These are phyloP conservation scores for Candida jianshihensis DNA, from an alignment of 805 yeast genomes.

Conservation along the genomic window DNA sequence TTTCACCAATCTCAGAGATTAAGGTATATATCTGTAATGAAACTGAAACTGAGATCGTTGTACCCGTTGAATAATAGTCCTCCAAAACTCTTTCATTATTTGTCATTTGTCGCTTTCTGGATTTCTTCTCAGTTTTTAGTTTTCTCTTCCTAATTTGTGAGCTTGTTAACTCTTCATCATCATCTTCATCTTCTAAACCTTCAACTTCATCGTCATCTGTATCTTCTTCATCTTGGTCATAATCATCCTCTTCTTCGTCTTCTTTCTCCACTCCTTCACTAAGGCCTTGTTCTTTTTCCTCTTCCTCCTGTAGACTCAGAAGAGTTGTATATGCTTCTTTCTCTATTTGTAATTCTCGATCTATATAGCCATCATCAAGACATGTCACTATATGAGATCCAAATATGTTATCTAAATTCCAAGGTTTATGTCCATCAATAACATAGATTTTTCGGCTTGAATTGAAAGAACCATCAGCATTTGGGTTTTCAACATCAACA, in stretches of 20 bases:
- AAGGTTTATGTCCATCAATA: conserved; percentile 90
- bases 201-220: conserved; percentile 24
- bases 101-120: conserved; percentile 35
- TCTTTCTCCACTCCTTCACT: too few relatives aligned
- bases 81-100: conserved; percentile 54
- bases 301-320: conserved; percentile 34
- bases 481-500: conserved; percentile 24
- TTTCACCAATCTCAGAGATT: conserved; percentile 76
- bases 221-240: conserved; percentile 24
- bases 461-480: conserved; percentile 23
- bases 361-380: conserved; percentile 79
- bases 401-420: conserved; percentile 90
- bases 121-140: conserved; percentile 26
- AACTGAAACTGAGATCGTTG: conserved; percentile 65
- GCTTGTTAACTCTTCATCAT: conserved; percentile 21
- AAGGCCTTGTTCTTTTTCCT: too few relatives aligned
- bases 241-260: conserved; percentile 26
- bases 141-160: conserved; percentile 22
- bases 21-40: conserved; percentile 78
- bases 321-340: conserved; percentile 54
- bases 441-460: conserved; percentile 63
- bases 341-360: conserved; percentile 48
- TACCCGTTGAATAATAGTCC: conserved; percentile 77
- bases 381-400: conserved; percentile 75
- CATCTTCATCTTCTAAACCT: conserved; percentile 22